Evolutionary conservation across 768 basidiomycete species (phyloP).

Genomic region (Auricularia heimuer): DNA sequence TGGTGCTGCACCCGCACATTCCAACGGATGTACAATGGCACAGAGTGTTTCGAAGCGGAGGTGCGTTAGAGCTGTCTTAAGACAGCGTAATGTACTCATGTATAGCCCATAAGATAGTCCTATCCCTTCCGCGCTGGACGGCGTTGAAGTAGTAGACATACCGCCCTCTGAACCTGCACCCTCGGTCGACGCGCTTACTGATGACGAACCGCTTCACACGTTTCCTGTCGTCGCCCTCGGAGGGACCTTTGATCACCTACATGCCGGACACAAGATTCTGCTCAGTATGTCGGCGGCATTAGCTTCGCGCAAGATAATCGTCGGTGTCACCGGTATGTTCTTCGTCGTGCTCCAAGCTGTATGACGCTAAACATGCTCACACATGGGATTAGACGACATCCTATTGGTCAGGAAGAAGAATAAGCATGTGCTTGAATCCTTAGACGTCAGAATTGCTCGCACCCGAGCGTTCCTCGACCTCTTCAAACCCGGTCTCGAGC

Average conservation of each 20-base stretch:
- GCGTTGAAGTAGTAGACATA: background rate
- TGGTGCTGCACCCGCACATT: constrained; percentile 46
- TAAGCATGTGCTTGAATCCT: constrained; percentile 52
- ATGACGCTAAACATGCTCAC: background rate
- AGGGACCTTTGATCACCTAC: constrained; percentile 96
- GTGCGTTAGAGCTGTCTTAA: constrained; percentile 20
- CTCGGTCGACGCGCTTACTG: background rate
- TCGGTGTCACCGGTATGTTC: constrained; percentile 69
- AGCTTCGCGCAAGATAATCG: constrained; percentile 66
- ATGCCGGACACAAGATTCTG: constrained; percentile 94
- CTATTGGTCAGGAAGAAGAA: constrained; percentile 66
- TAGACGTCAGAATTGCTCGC: constrained; percentile 42
- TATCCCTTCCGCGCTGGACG: background rate
- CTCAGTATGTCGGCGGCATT: constrained; percentile 88
- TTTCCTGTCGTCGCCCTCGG: constrained; percentile 78
- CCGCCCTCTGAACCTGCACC: background rate
- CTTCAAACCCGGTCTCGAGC: constrained; percentile 55
- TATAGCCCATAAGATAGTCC: background rate
- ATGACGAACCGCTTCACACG: background rate
- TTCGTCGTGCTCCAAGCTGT: background rate
- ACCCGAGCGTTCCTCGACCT: constrained; percentile 62
- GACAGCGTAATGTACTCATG: background rate
- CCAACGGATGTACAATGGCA: constrained; percentile 13
- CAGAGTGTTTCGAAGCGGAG: constrained; percentile 28
- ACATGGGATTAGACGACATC: constrained; percentile 41